Conservation (phyloP, 306 rosid species). For the Luffa acutangula region DNA sequence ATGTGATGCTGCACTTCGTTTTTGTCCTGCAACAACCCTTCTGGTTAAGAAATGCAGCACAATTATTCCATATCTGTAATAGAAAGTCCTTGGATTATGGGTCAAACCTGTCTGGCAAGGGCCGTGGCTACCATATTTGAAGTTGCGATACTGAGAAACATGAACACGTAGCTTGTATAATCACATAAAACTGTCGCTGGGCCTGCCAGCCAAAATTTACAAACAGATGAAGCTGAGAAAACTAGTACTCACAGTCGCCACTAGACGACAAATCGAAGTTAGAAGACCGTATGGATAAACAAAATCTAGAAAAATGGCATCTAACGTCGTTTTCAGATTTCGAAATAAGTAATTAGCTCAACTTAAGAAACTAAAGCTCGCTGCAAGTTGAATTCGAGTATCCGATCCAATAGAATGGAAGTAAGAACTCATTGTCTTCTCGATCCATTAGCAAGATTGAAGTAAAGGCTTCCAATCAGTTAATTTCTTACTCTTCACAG, state of each 20-base stretch:
- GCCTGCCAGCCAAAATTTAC: conserved; percentile 33
- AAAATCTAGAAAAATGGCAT: background rate
- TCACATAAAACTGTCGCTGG: conserved; percentile 89
- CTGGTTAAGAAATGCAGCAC: conserved; percentile 8
- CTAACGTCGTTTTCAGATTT: background rate
- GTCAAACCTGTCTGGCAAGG: conserved; percentile 61
- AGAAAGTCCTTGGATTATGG: background rate
- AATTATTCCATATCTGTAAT: background rate
- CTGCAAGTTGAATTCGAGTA: background rate
- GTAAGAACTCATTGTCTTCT: background rate
- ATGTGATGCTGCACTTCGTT: conserved; percentile 73
- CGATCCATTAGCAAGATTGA: background rate
- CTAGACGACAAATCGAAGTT: background rate
- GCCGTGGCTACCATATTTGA: conserved; percentile 95
- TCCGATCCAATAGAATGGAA: background rate
- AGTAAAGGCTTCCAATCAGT: background rate
- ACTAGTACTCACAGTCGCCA: background rate
- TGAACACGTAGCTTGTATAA: conserved; percentile 58
- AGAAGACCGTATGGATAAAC: background rate
- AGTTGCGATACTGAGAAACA: conserved; percentile 89
- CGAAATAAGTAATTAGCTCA: background rate
- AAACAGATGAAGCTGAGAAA: background rate
- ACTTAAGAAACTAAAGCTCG: background rate
- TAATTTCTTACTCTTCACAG: background rate
- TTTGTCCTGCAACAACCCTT: conserved; percentile 45